These are phyloP conservation scores for Globisporangium paddicum DNA, from an alignment of 352 stramenopile genomes.

Conservation along the genomic window DNA sequence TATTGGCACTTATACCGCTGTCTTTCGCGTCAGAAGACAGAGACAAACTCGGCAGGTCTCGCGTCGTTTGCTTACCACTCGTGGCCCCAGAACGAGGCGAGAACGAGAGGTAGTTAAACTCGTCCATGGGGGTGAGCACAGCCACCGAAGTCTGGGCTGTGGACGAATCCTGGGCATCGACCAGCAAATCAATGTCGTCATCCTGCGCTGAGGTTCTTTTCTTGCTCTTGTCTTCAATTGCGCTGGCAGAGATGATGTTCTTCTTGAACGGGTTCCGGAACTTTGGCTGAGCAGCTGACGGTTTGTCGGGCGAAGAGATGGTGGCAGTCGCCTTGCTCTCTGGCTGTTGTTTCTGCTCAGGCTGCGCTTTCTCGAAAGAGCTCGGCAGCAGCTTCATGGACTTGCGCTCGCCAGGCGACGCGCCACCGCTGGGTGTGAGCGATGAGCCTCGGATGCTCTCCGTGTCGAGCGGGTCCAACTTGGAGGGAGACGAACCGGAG, in stretches of 20 bases:
- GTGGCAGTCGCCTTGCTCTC: not conserved
- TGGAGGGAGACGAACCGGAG: not conserved
- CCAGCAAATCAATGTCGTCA: slow-evolving; percentile 1
- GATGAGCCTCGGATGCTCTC: slow-evolving; percentile 7
- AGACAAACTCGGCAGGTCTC: slow-evolving; percentile 8
- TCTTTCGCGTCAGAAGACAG: slow-evolving; percentile 5
- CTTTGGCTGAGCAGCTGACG: not conserved
- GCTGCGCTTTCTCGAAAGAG: not conserved
- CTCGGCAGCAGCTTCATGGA: slow-evolving; percentile 1
- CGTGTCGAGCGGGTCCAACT: slow-evolving; percentile 8
- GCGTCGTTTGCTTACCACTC: not conserved
- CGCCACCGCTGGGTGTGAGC: not conserved
- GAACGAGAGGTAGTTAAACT: slow-evolving; percentile 11
- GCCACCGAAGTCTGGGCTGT: not conserved
- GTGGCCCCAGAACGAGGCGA: not conserved
- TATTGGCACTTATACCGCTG: not conserved
- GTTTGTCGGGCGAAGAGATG: slow-evolving; percentile 1
- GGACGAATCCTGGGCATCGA: not conserved
- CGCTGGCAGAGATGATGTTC: too few species aligned
- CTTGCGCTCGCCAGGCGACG: slow-evolving; percentile 1
- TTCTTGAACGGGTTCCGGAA: slow-evolving; percentile 15
- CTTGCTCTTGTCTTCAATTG: not conserved
- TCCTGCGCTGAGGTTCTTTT: not conserved
- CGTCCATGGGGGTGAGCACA: not conserved
- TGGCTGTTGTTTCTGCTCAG: slow-evolving; percentile 2